phyloP scores from a whole-genome alignment of 176 grass and related monocot genomes.

The Oryza glumipatula region DNA sequence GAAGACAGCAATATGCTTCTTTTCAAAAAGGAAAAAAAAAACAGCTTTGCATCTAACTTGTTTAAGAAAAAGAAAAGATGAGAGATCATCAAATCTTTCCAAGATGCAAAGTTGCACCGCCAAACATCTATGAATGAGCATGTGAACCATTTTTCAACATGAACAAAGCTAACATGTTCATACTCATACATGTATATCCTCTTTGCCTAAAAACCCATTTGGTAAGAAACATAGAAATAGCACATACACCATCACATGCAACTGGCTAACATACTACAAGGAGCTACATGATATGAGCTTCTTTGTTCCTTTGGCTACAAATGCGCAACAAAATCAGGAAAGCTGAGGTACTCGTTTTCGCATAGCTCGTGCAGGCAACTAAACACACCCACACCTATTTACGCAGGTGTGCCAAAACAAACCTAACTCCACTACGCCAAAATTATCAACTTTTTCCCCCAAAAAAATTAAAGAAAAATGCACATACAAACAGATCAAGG shows the following conservation, averaged over 20 bases:
- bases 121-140: slow-evolving; percentile 24
- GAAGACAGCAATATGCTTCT: not conserved
- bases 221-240: slow-evolving; percentile 29
- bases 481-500: not conserved
- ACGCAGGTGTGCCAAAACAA: slow-evolving; percentile 20
- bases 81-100: not conserved
- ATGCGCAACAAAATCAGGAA: slow-evolving; percentile 18
- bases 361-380: not conserved
- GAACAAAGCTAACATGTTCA: not conserved
- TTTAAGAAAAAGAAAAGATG: slow-evolving; percentile 19
- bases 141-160: slow-evolving; percentile 18
- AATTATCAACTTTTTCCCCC: not conserved
- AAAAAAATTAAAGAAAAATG: not conserved
- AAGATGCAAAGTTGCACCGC: slow-evolving; percentile 1
- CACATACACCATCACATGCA: slow-evolving; percentile 28
- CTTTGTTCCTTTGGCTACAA: slow-evolving; percentile 42
- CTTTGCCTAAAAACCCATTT: slow-evolving; percentile 26
- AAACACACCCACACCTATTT: not conserved
- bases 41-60: slow-evolving; percentile 6
- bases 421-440: slow-evolving; percentile 37
- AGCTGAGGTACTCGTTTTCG: slow-evolving; percentile 3
- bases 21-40: not conserved
- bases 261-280: not conserved
- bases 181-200: slow-evolving; percentile 7
- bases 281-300: not conserved